Conservation (phyloP, 768 basidiomycete genomes). For the Termitomyces sp. region DNA sequence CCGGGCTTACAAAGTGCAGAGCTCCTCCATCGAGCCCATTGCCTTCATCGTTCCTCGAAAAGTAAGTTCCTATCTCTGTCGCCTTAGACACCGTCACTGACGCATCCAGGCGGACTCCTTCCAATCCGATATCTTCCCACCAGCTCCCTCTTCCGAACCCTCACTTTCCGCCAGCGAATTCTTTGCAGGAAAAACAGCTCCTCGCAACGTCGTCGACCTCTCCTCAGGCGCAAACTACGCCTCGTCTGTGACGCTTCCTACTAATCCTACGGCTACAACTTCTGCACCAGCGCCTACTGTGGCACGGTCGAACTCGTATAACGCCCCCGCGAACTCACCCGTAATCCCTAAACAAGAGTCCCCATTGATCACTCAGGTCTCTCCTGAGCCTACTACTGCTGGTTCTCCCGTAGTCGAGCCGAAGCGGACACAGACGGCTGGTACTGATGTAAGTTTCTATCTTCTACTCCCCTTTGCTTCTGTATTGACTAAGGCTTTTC, state of each 20-base stretch:
- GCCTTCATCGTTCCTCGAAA: slow-evolving; percentile 94
- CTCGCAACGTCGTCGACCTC: slow-evolving; percentile 76
- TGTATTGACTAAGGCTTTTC: neutral
- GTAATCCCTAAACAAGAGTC: slow-evolving; percentile 12
- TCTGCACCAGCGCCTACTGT: slow-evolving; percentile 7
- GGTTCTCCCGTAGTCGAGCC: slow-evolving; percentile 11
- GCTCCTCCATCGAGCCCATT: slow-evolving; percentile 76
- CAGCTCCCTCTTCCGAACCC: slow-evolving; percentile 77
- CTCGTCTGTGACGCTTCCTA: slow-evolving; percentile 20
- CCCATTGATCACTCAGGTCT: slow-evolving; percentile 8
- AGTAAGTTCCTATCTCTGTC: slow-evolving; percentile 34
- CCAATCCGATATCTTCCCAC: slow-evolving; percentile 97
- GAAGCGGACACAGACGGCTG: slow-evolving; percentile 15
- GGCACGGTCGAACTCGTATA: slow-evolving; percentile 20
- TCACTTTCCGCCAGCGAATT: slow-evolving; percentile 80
- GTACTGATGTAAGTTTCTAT: slow-evolving; percentile 21
- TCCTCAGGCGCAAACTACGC: slow-evolving; percentile 51
- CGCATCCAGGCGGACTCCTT: slow-evolving; percentile 75
- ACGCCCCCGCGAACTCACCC: slow-evolving; percentile 21
- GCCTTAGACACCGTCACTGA: neutral
- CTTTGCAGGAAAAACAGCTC: slow-evolving; percentile 76
- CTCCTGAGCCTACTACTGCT: slow-evolving; percentile 13
- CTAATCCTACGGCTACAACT: slow-evolving; percentile 31
- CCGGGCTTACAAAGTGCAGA: slow-evolving; percentile 84
- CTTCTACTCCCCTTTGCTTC: neutral